These are phyloP conservation scores for Psilocybe subaeruginosa DNA, from an alignment of 768 basidiomycete genomes.

Conservation along the genomic window DNA sequence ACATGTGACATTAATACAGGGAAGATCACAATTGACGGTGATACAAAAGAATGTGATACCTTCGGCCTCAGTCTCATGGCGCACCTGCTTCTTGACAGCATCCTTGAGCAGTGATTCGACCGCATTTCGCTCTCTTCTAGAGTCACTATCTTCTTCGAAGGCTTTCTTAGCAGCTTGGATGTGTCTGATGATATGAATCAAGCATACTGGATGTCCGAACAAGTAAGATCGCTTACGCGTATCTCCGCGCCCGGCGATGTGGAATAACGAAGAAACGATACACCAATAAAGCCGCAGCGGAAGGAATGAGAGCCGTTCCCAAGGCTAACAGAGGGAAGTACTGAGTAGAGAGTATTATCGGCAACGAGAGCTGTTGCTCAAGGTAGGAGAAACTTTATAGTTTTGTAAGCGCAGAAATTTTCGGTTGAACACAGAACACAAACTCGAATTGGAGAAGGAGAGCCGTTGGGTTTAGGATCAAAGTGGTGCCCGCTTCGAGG, in stretches of 20 bases:
- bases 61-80: slow-evolving; percentile 65
- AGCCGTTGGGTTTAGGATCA: slow-evolving; percentile 47
- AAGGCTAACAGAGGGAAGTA: slow-evolving; percentile 49
- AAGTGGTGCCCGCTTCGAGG: slow-evolving; percentile 44
- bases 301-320: slow-evolving; percentile 56
- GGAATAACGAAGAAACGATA: slow-evolving; percentile 65
- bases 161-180: slow-evolving; percentile 67
- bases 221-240: slow-evolving; percentile 42
- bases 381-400: slow-evolving; percentile 52
- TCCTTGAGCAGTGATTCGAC: slow-evolving; percentile 67
- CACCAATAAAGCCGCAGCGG: slow-evolving; percentile 50
- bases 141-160: slow-evolving; percentile 65
- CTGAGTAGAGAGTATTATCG: slow-evolving; percentile 58
- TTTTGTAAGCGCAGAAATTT: slow-evolving; percentile 16
- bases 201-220: not conserved
- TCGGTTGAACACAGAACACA: slow-evolving; percentile 27
- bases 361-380: slow-evolving; percentile 59
- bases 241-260: slow-evolving; percentile 52
- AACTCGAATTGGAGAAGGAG: slow-evolving; percentile 62
- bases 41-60: slow-evolving; percentile 41
- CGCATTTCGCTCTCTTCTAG: slow-evolving; percentile 65
- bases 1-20: not conserved
- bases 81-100: slow-evolving; percentile 62
- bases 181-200: slow-evolving; percentile 44
- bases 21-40: slow-evolving; percentile 1